Evolutionary conservation across 495 filamentous ascomycete species (phyloP), one percentile per base, ranked within the genome.

Genomic region (Neohortaea acidophila): DNA sequence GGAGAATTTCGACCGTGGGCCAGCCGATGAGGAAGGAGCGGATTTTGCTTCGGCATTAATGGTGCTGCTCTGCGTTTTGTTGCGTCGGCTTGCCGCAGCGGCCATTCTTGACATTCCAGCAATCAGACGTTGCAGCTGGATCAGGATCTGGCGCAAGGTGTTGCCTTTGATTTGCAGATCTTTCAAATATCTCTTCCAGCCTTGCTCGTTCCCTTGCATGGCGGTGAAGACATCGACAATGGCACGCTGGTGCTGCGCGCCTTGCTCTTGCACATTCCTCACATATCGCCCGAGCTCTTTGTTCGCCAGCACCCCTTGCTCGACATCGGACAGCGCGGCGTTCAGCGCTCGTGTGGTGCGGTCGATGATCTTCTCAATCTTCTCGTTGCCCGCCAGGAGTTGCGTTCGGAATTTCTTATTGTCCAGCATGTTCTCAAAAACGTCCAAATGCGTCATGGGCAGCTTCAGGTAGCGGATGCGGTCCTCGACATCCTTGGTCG

Each of bases 381-480:
- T 80, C 52, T 84, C 78, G 53, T 96, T 94, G 33, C 87, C 84
- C 31, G 77, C 70, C 15, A 93, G 61, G 28, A 96, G 83, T 38
- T 84, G 70, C 17, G 72, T 56, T 15, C 89, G 77, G 47, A 92
- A 96, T 33, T 68, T 69, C 33, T 76, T 73, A 48, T 93, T 81
- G 44, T 81, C 69, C 21, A 97, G 64, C 83, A 96, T 94, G 26
- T 68, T 66, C 55, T 93, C 84, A 49, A 97, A 97, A 5, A 82
- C 69, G n/a, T 68, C 58, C 5, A 81, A 67, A 50, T 93, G 87
- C 45, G 79, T 70, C 53, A 96, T 69, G 3, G 91, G 89, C 15
- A 96, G 55, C 46, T 76, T 81, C 36, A 97, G 65, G 51, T 80
- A 75, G 33, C 76, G 73, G 21, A 94, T 70, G 51, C 92, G 72